These are phyloP conservation scores for Daldinia bambusicola DNA, from an alignment of 495 filamentous ascomycete species.

Conservation along the genomic window DNA sequence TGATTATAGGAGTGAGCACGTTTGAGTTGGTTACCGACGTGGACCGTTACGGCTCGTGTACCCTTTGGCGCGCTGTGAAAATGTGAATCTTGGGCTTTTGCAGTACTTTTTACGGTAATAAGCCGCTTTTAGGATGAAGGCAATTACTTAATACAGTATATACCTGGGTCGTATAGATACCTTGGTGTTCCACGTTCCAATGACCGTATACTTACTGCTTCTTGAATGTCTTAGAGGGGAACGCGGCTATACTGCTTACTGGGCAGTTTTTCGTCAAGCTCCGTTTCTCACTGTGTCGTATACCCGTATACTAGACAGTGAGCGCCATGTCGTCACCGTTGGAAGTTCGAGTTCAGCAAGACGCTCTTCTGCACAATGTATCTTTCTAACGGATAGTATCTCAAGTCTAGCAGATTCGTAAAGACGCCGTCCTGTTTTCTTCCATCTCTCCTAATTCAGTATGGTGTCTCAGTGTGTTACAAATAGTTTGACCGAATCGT, in stretches of 20 bases:
- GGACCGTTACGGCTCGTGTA: constrained; percentile 13
- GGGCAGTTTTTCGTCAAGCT: neutral
- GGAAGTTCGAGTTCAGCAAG: constrained; percentile 6
- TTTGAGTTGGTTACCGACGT: constrained; percentile 26
- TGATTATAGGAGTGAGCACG: constrained; percentile 27
- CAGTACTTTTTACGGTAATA: neutral
- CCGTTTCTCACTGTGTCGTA: constrained; percentile 2
- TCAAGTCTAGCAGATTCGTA: neutral
- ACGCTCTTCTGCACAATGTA: neutral
- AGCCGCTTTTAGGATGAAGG: no score
- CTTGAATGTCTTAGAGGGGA: no score
- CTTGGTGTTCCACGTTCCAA: neutral
- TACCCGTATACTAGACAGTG: neutral
- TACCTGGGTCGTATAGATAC: no score
- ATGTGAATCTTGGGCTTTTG: neutral
- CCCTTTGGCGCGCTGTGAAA: neutral
- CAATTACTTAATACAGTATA: no score
- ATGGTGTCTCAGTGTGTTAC: neutral
- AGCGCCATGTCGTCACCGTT: neutral
- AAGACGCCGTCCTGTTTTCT: neutral
- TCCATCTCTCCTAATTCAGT: constrained; percentile 11
- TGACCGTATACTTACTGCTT: neutral
- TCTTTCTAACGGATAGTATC: neutral
- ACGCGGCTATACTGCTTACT: neutral
- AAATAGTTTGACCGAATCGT: neutral